These are phyloP conservation scores for Schwanniomyces pseudopolymorphus DNA, from an alignment of 805 yeast species.

Conservation along the genomic window DNA sequence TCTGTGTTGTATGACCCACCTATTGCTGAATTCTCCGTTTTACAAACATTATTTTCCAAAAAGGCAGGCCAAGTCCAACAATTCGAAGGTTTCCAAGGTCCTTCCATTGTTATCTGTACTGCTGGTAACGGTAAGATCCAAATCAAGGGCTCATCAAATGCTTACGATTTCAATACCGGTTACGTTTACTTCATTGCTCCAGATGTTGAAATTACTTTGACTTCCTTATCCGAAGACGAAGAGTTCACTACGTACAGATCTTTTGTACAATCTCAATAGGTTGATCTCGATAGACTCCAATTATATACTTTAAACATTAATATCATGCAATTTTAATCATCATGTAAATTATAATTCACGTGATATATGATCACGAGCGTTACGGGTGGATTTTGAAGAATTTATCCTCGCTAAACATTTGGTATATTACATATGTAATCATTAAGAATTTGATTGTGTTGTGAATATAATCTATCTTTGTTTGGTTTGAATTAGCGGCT, in stretches of 20 bases:
- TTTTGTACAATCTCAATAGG: constrained; percentile 61
- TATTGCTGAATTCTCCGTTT: constrained; percentile 92
- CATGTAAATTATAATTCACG: no score
- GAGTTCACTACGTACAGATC: constrained; percentile 86
- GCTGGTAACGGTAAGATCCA: constrained; percentile 69
- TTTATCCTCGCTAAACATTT: background rate
- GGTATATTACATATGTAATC: background rate
- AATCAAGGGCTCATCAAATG: constrained; percentile 39
- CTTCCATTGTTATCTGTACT: constrained; percentile 82
- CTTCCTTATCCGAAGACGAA: constrained; percentile 44
- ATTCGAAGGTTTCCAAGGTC: constrained; percentile 72
- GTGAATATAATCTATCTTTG: background rate
- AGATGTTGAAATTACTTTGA: constrained; percentile 60
- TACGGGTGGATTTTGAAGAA: no score
- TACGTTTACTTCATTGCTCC: constrained; percentile 86
- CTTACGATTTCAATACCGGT: constrained; percentile 57
- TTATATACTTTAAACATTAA: no score
- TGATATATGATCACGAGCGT: no score
- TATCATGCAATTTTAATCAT: background rate
- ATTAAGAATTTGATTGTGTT: background rate
- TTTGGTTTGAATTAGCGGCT: background rate
- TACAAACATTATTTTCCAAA: constrained; percentile 65
- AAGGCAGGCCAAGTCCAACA: constrained; percentile 50
- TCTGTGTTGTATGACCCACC: constrained; percentile 88
- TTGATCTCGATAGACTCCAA: background rate